Evolutionary conservation across 352 stramenopile species (phyloP).

Genomic region (Phytophthora sojae): DNA sequence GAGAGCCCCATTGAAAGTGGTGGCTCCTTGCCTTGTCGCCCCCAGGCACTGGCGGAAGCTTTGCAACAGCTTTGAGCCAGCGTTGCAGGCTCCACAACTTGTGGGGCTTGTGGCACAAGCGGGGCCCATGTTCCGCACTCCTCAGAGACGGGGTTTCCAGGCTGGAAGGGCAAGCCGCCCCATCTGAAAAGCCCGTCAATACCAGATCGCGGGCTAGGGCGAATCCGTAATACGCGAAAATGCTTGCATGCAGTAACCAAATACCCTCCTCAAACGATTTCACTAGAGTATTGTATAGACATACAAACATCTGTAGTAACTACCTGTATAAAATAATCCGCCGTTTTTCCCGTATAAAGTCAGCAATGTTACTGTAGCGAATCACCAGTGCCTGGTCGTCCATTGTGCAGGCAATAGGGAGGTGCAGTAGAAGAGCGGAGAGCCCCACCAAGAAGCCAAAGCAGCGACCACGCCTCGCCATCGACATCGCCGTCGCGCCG

Average conservation of each 20-base stretch:
- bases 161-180: neutral
- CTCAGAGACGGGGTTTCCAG: constrained; percentile 3
- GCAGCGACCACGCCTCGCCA: constrained; percentile 15
- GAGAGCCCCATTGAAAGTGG: too few species aligned
- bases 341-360: constrained; percentile 3
- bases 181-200: neutral
- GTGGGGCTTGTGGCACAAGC: too few species aligned
- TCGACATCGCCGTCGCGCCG: neutral
- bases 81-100: neutral
- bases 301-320: too few species aligned
- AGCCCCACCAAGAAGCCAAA: constrained; percentile 11
- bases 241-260: neutral
- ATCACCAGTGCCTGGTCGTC: neutral
- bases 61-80: neutral
- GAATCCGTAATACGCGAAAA: neutral
- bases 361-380: constrained; percentile 6
- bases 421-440: neutral
- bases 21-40: neutral
- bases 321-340: neutral
- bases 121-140: neutral
- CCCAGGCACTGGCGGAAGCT: neutral
- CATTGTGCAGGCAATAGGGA: constrained; percentile 10
- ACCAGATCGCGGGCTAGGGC: neutral
- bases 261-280: constrained; percentile 1
- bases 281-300: too few species aligned